Percentiles rank a stretch among this genome's conserved stretches.
These are phyloP conservation scores for Kernera saxatilis DNA, from an alignment of 345 rosid genomes.

Conservation along the genomic window DNA sequence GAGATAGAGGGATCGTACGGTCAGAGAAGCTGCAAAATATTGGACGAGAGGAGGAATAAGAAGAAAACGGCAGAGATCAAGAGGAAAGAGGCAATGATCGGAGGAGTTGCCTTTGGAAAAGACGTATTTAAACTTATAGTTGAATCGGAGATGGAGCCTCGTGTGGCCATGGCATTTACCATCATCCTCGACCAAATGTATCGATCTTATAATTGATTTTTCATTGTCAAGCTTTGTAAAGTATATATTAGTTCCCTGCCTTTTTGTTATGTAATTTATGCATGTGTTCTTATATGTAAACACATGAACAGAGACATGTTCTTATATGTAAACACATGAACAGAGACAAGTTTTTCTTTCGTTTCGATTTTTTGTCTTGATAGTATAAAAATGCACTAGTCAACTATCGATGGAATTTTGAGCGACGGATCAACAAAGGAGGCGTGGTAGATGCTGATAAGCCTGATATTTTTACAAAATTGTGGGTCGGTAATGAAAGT, in stretches of 20 bases:
- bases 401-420: not conserved
- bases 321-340: not conserved
- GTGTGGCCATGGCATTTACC: conserved; percentile 76
- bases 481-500: not conserved
- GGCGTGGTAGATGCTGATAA: not conserved
- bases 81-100: conserved; percentile 51
- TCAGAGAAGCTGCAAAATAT: conserved; percentile 56
- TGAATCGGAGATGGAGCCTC: conserved; percentile 51
- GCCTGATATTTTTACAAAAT: not conserved
- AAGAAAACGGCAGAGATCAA: conserved; percentile 60
- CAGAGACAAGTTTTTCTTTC: not conserved
- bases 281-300: not conserved
- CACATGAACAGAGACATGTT: not conserved
- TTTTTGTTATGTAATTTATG: conserved; percentile 19
- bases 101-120: conserved; percentile 60
- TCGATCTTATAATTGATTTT: conserved; percentile 43
- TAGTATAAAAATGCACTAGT: not conserved
- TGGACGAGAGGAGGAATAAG: conserved; percentile 44
- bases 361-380: not conserved
- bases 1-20: conserved; percentile 79
- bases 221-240: not conserved
- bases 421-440: not conserved
- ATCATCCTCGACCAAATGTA: conserved; percentile 92
- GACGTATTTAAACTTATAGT: conserved; percentile 75
- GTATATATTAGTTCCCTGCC: conserved; percentile 3